These are phyloP conservation scores for Saccharomycopsis hybrid DNA, from an alignment of 1,139 yeast genomes.

Conservation along the genomic window DNA sequence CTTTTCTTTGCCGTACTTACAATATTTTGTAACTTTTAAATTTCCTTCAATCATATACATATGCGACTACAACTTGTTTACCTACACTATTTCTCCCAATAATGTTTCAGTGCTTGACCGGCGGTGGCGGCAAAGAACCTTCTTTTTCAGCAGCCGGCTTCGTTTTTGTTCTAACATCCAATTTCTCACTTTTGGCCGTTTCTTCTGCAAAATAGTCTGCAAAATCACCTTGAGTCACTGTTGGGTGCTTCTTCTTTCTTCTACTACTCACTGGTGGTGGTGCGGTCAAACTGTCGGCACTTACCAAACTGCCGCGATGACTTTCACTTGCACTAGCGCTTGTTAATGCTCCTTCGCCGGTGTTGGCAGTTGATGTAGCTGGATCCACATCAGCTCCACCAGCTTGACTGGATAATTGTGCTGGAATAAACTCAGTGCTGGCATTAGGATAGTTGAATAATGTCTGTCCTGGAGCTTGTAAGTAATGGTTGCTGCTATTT, in stretches of 20 bases:
- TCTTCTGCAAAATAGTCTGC: conserved; percentile 33
- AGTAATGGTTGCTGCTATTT: conserved; percentile 1
- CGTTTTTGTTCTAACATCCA: conserved; percentile 24
- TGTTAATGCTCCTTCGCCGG: too few species aligned
- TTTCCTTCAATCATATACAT: too few species aligned
- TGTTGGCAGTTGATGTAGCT: too few species aligned
- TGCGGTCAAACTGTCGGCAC: background rate
- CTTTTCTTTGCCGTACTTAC: too few species aligned
- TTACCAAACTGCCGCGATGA: background rate
- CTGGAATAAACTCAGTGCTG: conserved; percentile 19
- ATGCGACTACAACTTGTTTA: too few species aligned
- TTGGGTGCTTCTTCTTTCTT: conserved; percentile 24
- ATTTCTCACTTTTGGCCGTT: conserved; percentile 29
- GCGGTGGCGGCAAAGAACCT: conserved; percentile 29
- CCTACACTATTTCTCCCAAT: too few species aligned
- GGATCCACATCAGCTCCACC: too few species aligned
- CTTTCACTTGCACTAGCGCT: too few species aligned
- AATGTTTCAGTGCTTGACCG: conserved; percentile 21
- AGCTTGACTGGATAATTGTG: background rate
- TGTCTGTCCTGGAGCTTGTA: conserved; percentile 19
- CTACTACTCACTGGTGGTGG: conserved; percentile 26
- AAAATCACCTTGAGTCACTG: conserved; percentile 24
- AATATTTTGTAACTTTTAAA: too few species aligned
- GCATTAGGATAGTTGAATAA: conserved; percentile 20
- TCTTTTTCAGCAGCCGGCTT: conserved; percentile 10